Evolutionary conservation across 495 filamentous ascomycete species (phyloP).

Genomic region (Penicillium maclennaniae): DNA sequence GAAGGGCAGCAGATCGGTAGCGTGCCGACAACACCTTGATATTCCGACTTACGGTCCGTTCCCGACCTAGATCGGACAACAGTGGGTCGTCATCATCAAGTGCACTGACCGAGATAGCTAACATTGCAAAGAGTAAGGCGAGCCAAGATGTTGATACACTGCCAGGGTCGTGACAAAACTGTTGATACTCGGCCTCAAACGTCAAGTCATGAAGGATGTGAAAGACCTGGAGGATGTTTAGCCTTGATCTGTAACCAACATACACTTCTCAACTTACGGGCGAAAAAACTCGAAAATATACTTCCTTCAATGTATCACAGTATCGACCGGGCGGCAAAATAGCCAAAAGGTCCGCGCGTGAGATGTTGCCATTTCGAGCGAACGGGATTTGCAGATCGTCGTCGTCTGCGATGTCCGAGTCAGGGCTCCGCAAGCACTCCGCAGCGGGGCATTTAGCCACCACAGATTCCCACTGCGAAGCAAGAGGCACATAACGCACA

Average conservation of each 20-base stretch:
- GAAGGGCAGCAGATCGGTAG: conserved; percentile 43
- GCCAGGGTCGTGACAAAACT: conserved; percentile 40
- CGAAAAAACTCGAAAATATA: conserved; percentile 41
- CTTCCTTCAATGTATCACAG: conserved; percentile 38
- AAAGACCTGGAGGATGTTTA: conserved; percentile 25
- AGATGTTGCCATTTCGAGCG: conserved; percentile 24
- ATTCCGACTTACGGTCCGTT: conserved; percentile 39
- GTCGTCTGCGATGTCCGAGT: conserved; percentile 34
- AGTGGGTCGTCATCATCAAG: conserved; percentile 43
- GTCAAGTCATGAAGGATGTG: conserved; percentile 48
- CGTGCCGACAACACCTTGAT: conserved; percentile 38
- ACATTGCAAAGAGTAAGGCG: conserved; percentile 42
- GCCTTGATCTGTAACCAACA: not conserved
- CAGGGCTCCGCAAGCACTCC: conserved; percentile 27
- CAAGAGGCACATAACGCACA: conserved; percentile 39
- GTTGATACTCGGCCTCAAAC: conserved; percentile 45
- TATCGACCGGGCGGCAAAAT: conserved; percentile 37
- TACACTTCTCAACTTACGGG: conserved; percentile 20
- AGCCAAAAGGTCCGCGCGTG: conserved; percentile 30
- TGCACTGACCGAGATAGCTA: conserved; percentile 42
- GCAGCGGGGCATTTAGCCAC: conserved; percentile 25
- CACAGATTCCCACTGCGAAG: conserved; percentile 34
- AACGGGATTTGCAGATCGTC: conserved; percentile 39
- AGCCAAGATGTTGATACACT: conserved; percentile 42
- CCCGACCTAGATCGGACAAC: conserved; percentile 39